A percentile compares a stretch with the other conserved stretches of the same genome.
phyloP scores from a whole-genome alignment of 2,329 filamentous ascomycete genomes.

The Fusarium liriodendri region DNA sequence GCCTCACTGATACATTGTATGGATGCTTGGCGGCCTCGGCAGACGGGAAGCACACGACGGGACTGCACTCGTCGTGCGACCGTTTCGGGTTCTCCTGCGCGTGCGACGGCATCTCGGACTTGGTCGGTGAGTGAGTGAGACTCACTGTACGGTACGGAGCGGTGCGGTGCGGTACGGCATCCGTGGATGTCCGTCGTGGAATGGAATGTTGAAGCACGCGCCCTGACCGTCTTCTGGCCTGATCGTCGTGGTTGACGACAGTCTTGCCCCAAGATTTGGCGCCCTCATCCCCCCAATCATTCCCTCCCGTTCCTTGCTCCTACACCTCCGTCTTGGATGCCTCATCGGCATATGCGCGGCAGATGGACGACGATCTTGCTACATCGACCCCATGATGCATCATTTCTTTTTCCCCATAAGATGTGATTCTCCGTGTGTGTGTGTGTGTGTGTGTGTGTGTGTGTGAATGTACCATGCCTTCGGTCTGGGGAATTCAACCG shows the following conservation, averaged over 20 bases:
- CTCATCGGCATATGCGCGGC: conserved; percentile 45
- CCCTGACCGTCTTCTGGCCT: conserved; percentile 43
- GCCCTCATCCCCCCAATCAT: conserved; percentile 38
- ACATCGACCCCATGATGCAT: conserved; percentile 33
- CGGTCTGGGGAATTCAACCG: conserved; percentile 25
- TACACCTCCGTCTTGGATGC: conserved; percentile 30
- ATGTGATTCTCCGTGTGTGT: background rate
- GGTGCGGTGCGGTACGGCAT: background rate
- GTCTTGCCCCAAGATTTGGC: conserved; percentile 23
- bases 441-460: background rate
- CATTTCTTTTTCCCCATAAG: conserved; percentile 8
- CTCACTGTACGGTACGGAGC: background rate
- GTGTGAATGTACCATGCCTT: background rate
- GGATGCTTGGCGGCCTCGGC: background rate
- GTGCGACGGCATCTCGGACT: background rate
- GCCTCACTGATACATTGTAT: background rate
- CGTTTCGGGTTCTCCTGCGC: background rate
- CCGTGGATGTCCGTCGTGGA: background rate
- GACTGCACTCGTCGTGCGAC: conserved; percentile 3
- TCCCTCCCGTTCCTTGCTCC: conserved; percentile 16
- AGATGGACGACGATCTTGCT: conserved; percentile 44
- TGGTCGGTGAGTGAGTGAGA: conserved; percentile 11
- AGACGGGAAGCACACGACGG: background rate
- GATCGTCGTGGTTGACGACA: conserved; percentile 25
- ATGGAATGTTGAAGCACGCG: conserved; percentile 35